Evolutionary conservation across 2,329 filamentous ascomycete species (phyloP).

Genomic region (Colletotrichum horii): DNA sequence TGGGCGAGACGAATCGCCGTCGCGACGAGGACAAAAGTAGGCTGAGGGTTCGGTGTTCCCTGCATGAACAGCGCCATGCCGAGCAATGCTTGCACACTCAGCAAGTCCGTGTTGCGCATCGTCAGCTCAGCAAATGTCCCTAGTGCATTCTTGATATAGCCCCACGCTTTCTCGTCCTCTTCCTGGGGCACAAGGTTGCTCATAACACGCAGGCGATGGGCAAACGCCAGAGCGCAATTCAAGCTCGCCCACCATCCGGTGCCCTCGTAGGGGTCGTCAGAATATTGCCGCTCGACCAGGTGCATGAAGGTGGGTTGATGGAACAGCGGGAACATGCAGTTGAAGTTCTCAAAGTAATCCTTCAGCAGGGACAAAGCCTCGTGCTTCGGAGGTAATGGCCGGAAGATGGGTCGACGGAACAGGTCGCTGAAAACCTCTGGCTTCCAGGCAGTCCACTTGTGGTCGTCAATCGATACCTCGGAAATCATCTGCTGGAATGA

Average conservation of each 20-base stretch:
- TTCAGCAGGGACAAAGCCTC: slow-evolving; percentile 87
- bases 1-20: slow-evolving; percentile 90
- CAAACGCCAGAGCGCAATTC: slow-evolving; percentile 92
- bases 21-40: slow-evolving; percentile 88
- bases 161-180: slow-evolving; percentile 94
- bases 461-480: slow-evolving; percentile 87
- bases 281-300: slow-evolving; percentile 92
- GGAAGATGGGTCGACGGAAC: slow-evolving; percentile 85
- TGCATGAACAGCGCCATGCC: slow-evolving; percentile 96
- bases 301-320: slow-evolving; percentile 99
- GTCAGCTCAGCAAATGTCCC: slow-evolving; percentile 90
- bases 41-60: slow-evolving; percentile 95
- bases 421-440: slow-evolving; percentile 96
- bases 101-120: slow-evolving; percentile 92
- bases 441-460: slow-evolving; percentile 98
- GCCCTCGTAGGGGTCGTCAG: slow-evolving; percentile 87
- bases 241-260: slow-evolving; percentile 99
- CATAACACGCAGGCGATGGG: slow-evolving; percentile 92
- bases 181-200: slow-evolving; percentile 89
- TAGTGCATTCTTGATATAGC: slow-evolving; percentile 95
- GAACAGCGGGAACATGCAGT: slow-evolving; percentile 97
- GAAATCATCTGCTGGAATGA: slow-evolving; percentile 96
- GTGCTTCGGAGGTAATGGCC: slow-evolving; percentile 81
- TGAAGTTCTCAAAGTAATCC: slow-evolving; percentile 98
- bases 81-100: slow-evolving; percentile 92